Base-by-base conservation (phyloP, 768 basidiomycete species). In the Tulasnella sp. region DNA sequence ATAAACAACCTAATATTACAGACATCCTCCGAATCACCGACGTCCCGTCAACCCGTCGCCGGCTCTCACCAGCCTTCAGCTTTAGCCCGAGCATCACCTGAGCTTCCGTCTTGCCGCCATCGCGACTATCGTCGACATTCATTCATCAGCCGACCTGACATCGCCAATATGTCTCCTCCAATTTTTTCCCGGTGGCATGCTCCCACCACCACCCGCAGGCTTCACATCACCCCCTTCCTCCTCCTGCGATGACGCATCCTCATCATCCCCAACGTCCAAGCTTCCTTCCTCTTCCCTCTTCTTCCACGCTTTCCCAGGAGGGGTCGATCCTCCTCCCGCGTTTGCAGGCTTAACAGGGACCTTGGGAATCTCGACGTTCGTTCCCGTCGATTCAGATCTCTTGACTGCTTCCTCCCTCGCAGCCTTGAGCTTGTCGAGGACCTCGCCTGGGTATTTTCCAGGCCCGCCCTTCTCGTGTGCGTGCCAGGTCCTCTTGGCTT, bases 21-120 rank as follows among this genome's bases (percentile, higher is more conserved):
- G 57, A 61, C 57, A 61, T 61, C 57, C 57, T 61, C 57, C 57
- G 57, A 61, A 61, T 61, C 57, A 18, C 57, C 57, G 57, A 61
- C 57, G 11, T 61, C 26, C 26, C 29, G 57, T 61, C 57, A 61
- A 61, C 57, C 57, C 57, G 57, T 32, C n/a, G 20, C 57, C 26
- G 29, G 23, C 57, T 61, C 55, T 57, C 57, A 61, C 57, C 57
- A 61, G 18, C 6, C 55, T 20, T 9, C 11, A 7, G 10, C 42
- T 9, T 42, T 15, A 9, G n/a, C 10, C 26, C 6, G 57, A n/a
- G n/a, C n/a, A 29, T 32, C 57, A 10, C 29, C 57, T 32, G 26
- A 61, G 26, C 57, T n/a, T 61, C 5, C 26, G n/a, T 7, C 26
- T 5, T 29, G n/a, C 57, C 57, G 6, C n/a, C 23, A 26, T 48